Evolutionary conservation across 2,329 filamentous ascomycete species (phyloP), one percentile per base, ranked within the genome.

Genomic region (Calcarisporium arbuscula): DNA sequence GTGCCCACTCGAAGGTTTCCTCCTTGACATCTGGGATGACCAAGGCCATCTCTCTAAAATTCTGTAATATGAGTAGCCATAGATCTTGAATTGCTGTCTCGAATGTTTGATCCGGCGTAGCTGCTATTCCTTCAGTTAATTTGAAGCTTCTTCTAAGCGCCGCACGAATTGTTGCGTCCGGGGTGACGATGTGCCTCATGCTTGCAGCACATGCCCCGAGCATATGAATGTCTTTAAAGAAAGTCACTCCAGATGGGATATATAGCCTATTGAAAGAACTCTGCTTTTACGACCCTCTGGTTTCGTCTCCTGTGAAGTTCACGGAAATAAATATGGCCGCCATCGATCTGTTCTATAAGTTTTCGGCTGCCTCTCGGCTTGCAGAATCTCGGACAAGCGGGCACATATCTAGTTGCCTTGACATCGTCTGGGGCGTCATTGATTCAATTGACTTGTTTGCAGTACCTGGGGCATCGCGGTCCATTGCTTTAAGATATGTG

Each of bases 191-290:
- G 20, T 30, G 14, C 28, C 20, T 30, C 9, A 30, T 30, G 14
- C 28, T 30, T 30, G 28, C 9, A 30, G 28, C 28, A n/a, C 28
- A 30, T 16, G 9, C 28, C 9, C 20, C 28, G 15, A 30, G 28
- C 7, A 30, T 16, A 19, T 30, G 20, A 11, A 30, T 30, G 17
- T 30, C 28, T 14, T 30, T 8, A 14, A 30, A 30, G 20, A 30
- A 30, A 11, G 28, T 30, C 11, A 10, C 16, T 19, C 19, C 11
- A 19, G 28, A 30, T 9, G 28, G 28, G 19, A 30, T 30, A 30
- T 19, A 11, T 10, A 19, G 20, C 11, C 14, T 19, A 11, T 19
- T 8, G 16, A 19, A 30, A 11, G 14, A 11, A 19, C 12, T 19
- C 16, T 30, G 16, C 28, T 16, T 30, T 30, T 18, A 19, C 14